A percentile compares a stretch with the other conserved stretches of the same genome.
Evolutionary conservation across 495 filamentous ascomycete genomes (phyloP).

Genomic region (Hamigera avellanea): DNA sequence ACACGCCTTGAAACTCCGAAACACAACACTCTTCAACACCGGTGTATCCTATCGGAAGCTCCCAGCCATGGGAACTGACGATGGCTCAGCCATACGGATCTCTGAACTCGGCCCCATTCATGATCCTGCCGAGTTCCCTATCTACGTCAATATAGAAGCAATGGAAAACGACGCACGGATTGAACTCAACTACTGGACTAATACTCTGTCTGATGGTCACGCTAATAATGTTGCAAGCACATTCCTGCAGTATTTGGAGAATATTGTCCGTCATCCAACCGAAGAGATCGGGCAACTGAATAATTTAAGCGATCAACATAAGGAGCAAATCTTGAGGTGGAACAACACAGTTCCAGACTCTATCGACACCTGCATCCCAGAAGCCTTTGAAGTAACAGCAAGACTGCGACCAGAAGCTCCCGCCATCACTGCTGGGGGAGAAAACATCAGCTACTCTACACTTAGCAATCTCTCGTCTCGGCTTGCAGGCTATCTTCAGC

Average conservation of each 20-base stretch:
- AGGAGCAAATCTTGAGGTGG: slow-evolving; percentile 30
- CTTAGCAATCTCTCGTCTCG: too few relatives aligned
- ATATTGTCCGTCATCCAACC: slow-evolving; percentile 25
- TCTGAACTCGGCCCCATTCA: slow-evolving; percentile 31
- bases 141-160: slow-evolving; percentile 44
- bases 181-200: slow-evolving; percentile 48
- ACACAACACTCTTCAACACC: slow-evolving; percentile 29
- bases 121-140: slow-evolving; percentile 44
- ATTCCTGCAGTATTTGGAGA: slow-evolving; percentile 33
- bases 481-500: too few relatives aligned
- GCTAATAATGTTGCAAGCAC: slow-evolving; percentile 39
- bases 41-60: slow-evolving; percentile 35
- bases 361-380: slow-evolving; percentile 29
- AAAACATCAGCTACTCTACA: slow-evolving; percentile 35
- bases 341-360: slow-evolving; percentile 26
- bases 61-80: slow-evolving; percentile 10
- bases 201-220: slow-evolving; percentile 32
- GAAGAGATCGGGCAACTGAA: slow-evolving; percentile 25
- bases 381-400: slow-evolving; percentile 28
- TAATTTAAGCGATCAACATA: slow-evolving; percentile 23
- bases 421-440: slow-evolving; percentile 34
- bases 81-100: slow-evolving; percentile 23
- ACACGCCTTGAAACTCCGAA: slow-evolving; percentile 29
- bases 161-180: slow-evolving; percentile 32
- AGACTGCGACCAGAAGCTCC: slow-evolving; percentile 20